Base-by-base conservation (phyloP, 2,329 filamentous ascomycete species). In the Colletotrichum abscissum region DNA sequence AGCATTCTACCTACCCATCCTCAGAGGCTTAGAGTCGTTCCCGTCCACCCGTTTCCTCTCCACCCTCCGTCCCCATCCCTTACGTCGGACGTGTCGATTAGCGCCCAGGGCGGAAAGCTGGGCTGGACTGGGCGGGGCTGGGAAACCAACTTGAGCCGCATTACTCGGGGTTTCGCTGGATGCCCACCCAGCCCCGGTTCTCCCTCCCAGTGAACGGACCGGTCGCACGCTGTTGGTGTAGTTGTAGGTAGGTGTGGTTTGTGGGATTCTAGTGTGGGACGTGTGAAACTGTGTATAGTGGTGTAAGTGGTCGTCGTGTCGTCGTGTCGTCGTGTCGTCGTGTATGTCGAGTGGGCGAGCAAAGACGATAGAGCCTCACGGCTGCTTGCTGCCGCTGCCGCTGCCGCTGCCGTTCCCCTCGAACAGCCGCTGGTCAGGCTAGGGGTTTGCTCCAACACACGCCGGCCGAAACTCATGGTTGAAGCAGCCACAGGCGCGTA, bases 71-170 rank as follows among this genome's bases (percentile, higher is more conserved):
- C 14, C 16, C 22, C 49, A 19, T 26, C 22, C 30, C 19, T 35
- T 22, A 64, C 54, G 49, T n/a, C 46, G 30, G 46, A 22, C 16
- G 22, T 63, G n/a, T 38, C 49, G 62, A n/a, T 28, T 64, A 55
- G 46, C 62, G 62, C 62, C 62, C 49, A 64, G 30, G 62, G 62
- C 62, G 62, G 54, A 30, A 28, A 42, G 38, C 38, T 42, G 38
- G 38, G 38, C 38, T 42, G 38, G 38, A 6, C 38, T 42, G 14
- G 38, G 16, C 33, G 1, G 30, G 30, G 30, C 30, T 35, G 33
- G 33, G 33, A 5, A 35, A 42, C 38, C 46, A 35, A 9, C n/a
- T 55, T 26, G 49, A 64, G 62, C 62, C 62, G 62, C 62, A 38
- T 19, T 1, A 22, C 62, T 64, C 49, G 52, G 30, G 62, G 62